Evolutionary conservation across 495 filamentous ascomycete genomes (phyloP).

Genomic region (Sphaerosporella brunnea): DNA sequence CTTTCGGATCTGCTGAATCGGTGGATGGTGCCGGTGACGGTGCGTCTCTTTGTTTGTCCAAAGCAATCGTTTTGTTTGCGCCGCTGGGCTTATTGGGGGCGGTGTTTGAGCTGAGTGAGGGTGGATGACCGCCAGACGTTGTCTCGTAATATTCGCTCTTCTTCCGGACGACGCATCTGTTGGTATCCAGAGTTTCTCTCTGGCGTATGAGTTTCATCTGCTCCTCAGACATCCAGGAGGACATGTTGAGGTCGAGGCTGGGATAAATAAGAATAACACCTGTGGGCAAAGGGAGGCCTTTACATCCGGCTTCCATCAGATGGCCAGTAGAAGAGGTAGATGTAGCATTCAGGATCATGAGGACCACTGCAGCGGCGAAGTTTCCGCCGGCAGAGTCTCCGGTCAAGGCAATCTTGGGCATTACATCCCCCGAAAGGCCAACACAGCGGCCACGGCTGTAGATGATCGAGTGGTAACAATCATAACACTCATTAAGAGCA

Average conservation of each 20-base stretch:
- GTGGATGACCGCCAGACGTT: no score
- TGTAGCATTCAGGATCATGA: conserved; percentile 72
- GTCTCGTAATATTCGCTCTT: conserved; percentile 48
- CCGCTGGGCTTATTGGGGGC: no score
- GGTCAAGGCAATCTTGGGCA: conserved; percentile 61
- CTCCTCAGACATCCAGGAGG: conserved; percentile 98
- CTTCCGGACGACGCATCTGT: conserved; percentile 51
- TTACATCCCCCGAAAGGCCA: conserved; percentile 53
- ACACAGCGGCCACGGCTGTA: conserved; percentile 60
- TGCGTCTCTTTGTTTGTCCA: no score
- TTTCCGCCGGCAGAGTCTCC: conserved; percentile 91
- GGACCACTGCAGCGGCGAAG: conserved; percentile 57
- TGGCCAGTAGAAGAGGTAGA: conserved; percentile 36
- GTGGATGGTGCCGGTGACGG: neutral
- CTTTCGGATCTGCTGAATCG: conserved; percentile 28
- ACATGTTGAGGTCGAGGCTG: conserved; percentile 81
- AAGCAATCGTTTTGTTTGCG: no score
- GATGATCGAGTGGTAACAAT: conserved; percentile 73
- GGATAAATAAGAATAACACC: conserved; percentile 81
- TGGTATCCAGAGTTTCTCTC: conserved; percentile 54
- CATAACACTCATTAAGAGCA: conserved; percentile 88
- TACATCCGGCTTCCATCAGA: conserved; percentile 25
- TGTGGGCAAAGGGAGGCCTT: conserved; percentile 50
- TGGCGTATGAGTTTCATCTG: conserved; percentile 90
- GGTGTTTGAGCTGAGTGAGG: no score